phyloP scores from a whole-genome alignment of 331 rosid genomes.

The Rhamnella rubrinervis region DNA sequence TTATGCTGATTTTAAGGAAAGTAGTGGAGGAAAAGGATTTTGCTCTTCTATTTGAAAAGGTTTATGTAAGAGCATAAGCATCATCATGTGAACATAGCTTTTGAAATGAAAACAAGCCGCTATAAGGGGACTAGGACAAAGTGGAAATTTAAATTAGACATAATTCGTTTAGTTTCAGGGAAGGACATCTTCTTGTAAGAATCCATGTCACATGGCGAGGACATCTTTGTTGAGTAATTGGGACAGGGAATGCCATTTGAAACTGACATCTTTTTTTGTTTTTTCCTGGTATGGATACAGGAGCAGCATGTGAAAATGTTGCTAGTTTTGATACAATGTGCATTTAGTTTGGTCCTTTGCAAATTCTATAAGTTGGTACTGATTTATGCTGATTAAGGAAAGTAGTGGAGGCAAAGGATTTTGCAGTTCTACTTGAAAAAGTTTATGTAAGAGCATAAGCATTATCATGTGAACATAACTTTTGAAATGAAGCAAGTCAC shows the following conservation, averaged over 20 bases:
- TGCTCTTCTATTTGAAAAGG: neutral
- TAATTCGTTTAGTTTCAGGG: too few relatives aligned
- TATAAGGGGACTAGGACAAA: too few relatives aligned
- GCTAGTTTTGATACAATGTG: neutral
- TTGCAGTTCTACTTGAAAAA: neutral
- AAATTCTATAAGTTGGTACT: neutral
- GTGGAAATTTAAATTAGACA: too few relatives aligned
- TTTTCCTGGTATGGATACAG: neutral
- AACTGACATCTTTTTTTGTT: neutral
- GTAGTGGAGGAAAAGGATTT: neutral
- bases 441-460: slow-evolving; percentile 2
- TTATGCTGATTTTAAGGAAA: neutral
- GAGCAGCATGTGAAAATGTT: neutral
- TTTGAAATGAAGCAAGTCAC: neutral
- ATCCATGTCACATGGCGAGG: neutral
- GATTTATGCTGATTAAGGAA: neutral
- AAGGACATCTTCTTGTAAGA: neutral
- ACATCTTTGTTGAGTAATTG: slow-evolving; percentile 1
- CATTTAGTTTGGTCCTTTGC: neutral
- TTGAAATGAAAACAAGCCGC: neutral
- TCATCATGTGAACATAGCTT: neutral
- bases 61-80: slow-evolving; percentile 4
- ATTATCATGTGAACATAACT: neutral
- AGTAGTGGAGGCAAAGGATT: neutral
- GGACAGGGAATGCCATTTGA: neutral